These are phyloP conservation scores for Xylaria sp. DNA, from an alignment of 2,329 filamentous ascomycete genomes.

Conservation along the genomic window DNA sequence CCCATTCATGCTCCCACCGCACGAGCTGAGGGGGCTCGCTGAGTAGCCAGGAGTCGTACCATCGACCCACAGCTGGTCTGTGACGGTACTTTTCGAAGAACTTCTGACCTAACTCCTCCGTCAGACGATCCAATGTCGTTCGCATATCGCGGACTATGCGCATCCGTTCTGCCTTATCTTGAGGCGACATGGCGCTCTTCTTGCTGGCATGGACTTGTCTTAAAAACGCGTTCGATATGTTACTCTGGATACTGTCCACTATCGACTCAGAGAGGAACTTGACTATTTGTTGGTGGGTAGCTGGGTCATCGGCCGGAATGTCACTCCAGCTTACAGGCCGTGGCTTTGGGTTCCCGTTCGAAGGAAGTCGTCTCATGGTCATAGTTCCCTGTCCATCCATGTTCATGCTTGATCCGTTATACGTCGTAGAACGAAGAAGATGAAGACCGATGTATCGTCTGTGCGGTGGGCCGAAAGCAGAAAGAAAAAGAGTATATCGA, in stretches of 20 bases:
- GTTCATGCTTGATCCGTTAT: neutral
- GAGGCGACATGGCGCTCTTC: slow-evolving; percentile 18
- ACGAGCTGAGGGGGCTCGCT: slow-evolving; percentile 18
- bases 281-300: slow-evolving; percentile 20
- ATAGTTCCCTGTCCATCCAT: slow-evolving; percentile 2
- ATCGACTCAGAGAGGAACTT: slow-evolving; percentile 21
- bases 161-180: slow-evolving; percentile 21
- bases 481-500: neutral
- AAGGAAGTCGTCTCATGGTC: slow-evolving; percentile 14
- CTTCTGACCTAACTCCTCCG: slow-evolving; percentile 20
- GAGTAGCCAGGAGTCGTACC: slow-evolving; percentile 21
- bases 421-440: neutral
- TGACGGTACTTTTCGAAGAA: slow-evolving; percentile 20
- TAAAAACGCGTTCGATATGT: slow-evolving; percentile 20
- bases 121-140: slow-evolving; percentile 18
- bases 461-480: neutral
- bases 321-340: slow-evolving; percentile 18
- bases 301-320: slow-evolving; percentile 17
- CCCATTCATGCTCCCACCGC: slow-evolving; percentile 20
- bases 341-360: slow-evolving; percentile 6
- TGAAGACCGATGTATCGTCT: too few relatives aligned
- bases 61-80: slow-evolving; percentile 20
- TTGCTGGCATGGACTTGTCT: slow-evolving; percentile 19
- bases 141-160: slow-evolving; percentile 20
- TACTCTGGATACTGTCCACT: slow-evolving; percentile 18